Base-by-base conservation (phyloP, 140 eudicot species). In the Artemisia princeps region DNA sequence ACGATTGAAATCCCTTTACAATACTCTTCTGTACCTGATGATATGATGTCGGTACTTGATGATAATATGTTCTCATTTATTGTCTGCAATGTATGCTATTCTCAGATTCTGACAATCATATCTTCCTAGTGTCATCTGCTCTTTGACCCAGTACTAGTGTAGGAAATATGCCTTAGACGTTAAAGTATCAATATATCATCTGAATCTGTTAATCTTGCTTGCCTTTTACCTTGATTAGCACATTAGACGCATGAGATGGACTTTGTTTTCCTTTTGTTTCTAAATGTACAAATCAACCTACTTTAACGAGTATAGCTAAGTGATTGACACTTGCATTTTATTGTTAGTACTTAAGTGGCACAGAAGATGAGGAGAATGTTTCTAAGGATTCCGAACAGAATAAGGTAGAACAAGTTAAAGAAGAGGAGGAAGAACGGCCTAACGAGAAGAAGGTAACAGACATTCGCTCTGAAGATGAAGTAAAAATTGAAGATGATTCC, bases 401-500 rank as follows among this genome's bases (percentile, higher is more conserved):
- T 4, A 64, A 67, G 68, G 71, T 63, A 55, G 71, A 80, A 64
- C 70, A 69, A 54, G 79, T 10, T 51, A 74, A 15, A 55, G 67
- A 69, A 50, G 84, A 77, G 50, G 86, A 50, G 54, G 68, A 64
- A n/a, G 79, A 55, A 56, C 69, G 55, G 42, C 74, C 71, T 33
- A 70, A 75, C 65, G 72, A 69, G 64, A 48, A 74, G 46, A 72
- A 68, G 60, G 57, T 50, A 55, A 81, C 76, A 72, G 87, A 72
- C 17, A 6, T 37, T 37, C 9, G 44, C 44, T 6, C 44, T 37
- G 44, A 37, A 37, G 83, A 76, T 9, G 88, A 76, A 45, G 84
- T 70, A 42, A 78, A 68, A 65, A 64, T 72, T 76, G 95, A 85
- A 48, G 94, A 82, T 71, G 94, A 82, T 71, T 91, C 96, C n/a